Conservation (phyloP, 768 basidiomycete genomes). For the Russula sp. region DNA sequence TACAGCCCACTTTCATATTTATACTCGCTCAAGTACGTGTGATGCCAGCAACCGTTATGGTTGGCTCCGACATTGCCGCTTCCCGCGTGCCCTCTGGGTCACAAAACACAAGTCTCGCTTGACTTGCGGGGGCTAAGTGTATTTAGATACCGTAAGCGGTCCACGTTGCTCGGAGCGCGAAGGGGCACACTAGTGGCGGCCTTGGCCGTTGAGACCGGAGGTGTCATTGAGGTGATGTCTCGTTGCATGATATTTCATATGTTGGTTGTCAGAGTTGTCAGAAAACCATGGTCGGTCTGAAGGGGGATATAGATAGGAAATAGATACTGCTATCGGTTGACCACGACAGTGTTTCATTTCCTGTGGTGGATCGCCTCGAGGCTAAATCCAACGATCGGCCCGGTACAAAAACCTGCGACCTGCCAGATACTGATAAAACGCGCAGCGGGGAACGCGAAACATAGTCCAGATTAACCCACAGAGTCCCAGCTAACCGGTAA, state of each 20-base stretch:
- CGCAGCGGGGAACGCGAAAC: constrained; percentile 7
- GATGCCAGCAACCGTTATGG: constrained; percentile 25
- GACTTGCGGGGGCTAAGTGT: constrained; percentile 19
- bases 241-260: neutral
- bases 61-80: constrained; percentile 26
- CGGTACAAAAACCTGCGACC: constrained; percentile 13
- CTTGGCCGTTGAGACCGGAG: constrained; percentile 4
- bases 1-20: constrained; percentile 21
- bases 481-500: constrained; percentile 10
- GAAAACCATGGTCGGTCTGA: neutral
- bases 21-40: constrained; percentile 16
- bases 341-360: constrained; percentile 5
- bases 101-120: constrained; percentile 24
- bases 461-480: constrained; percentile 18
- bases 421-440: constrained; percentile 21
- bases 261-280: neutral
- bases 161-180: constrained; percentile 20
- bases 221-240: constrained; percentile 3
- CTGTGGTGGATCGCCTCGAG: constrained; percentile 18
- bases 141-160: constrained; percentile 22
- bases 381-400: constrained; percentile 12
- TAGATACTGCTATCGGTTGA: constrained; percentile 8
- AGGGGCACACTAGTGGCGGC: neutral
- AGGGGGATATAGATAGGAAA: neutral
- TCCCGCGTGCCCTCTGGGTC: constrained; percentile 20